Conservation (phyloP, 768 basidiomycete genomes). For the Phanerochaete sordida region DNA sequence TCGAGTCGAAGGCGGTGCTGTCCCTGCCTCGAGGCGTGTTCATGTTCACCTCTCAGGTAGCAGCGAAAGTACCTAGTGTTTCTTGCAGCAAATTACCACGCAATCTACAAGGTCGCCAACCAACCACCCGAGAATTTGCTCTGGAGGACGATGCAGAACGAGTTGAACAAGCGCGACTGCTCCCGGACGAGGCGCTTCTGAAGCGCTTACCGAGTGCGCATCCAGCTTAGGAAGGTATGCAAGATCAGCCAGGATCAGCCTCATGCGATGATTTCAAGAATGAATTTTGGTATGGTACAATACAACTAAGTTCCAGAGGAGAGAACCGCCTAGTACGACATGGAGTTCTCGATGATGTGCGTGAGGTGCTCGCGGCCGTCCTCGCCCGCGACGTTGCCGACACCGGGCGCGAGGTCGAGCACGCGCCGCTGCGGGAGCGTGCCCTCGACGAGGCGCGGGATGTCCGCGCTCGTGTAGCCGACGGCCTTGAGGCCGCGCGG, state of each 20-base stretch:
- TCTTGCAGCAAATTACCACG: too few species aligned
- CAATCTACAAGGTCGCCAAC: too few species aligned
- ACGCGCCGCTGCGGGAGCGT: slow-evolving; percentile 88
- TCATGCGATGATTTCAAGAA: background rate
- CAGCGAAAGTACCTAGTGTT: too few species aligned
- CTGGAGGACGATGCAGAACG: too few species aligned
- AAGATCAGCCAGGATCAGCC: background rate
- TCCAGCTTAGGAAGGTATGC: background rate
- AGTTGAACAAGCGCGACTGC: too few species aligned
- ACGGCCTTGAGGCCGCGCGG: slow-evolving; percentile 84
- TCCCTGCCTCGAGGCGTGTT: too few species aligned
- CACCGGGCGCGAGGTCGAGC: slow-evolving; percentile 87
- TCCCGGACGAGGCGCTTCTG: too few species aligned
- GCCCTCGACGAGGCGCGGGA: slow-evolving; percentile 79
- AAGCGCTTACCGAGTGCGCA: too few species aligned
- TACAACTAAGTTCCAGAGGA: background rate
- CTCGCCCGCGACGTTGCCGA: slow-evolving; percentile 77
- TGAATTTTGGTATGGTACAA: background rate
- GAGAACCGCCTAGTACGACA: slow-evolving; percentile 54
- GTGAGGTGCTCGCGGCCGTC: slow-evolving; percentile 83
- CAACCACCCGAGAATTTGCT: too few species aligned
- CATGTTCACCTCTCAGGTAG: too few species aligned
- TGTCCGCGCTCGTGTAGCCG: slow-evolving; percentile 67
- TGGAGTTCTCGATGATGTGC: slow-evolving; percentile 72
- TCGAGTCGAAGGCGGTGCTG: too few species aligned